phyloP scores from a whole-genome alignment of 73 alveolate species.

The Symbiodinium pilosum region DNA sequence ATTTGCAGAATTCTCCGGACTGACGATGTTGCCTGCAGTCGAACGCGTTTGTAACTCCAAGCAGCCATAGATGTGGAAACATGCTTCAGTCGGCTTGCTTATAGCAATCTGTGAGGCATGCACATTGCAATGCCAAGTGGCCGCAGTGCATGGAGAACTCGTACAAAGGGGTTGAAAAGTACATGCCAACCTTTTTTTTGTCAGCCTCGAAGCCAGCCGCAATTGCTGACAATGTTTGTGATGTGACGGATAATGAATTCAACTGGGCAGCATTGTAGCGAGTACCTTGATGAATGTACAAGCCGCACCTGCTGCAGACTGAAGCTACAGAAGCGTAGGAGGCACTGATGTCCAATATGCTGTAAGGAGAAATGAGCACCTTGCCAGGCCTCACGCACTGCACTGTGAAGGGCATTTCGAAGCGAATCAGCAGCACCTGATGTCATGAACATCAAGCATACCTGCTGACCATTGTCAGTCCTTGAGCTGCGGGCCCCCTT shows the following conservation, averaged over 20 bases:
- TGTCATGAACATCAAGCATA: no score
- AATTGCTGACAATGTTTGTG: no score
- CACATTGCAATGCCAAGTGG: not conserved
- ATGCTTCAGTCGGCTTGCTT: not conserved
- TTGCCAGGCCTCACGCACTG: conserved; percentile 32
- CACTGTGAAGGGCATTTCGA: conserved; percentile 92
- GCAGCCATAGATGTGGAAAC: not conserved
- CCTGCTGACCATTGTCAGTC: no score
- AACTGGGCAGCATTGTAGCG: conserved; percentile 41
- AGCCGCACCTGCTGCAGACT: conserved; percentile 24
- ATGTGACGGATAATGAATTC: not conserved
- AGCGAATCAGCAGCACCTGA: conserved; percentile 76
- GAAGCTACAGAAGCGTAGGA: no score
- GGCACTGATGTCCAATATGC: not conserved
- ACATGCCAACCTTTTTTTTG: conserved; percentile 94
- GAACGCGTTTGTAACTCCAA: not conserved
- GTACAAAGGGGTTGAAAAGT: conserved; percentile 77
- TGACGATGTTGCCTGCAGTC: conserved; percentile 73
- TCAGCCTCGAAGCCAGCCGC: conserved; percentile 27
- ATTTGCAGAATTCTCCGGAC: conserved; percentile 53
- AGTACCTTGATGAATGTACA: conserved; percentile 72
- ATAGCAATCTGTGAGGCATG: no score
- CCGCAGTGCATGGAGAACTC: conserved; percentile 92
- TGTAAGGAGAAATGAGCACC: no score
- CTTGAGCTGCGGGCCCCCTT: conserved; percentile 21